phyloP scores from a whole-genome alignment of 2,329 filamentous ascomycete species.

The Colletotrichum cordylinicola region DNA sequence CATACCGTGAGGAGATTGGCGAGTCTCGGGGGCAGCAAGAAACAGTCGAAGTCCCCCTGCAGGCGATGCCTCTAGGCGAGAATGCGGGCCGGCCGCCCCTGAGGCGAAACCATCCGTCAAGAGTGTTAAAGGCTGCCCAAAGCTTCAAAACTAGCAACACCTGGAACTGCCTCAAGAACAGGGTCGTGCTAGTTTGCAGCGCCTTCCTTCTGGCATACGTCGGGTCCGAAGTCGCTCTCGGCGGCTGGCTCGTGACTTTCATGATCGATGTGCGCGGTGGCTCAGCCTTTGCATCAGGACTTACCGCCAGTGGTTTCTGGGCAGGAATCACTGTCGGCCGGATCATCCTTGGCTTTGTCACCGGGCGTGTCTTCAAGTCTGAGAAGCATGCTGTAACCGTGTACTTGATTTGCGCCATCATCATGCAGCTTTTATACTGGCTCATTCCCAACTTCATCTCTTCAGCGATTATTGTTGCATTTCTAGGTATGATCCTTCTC shows the following conservation, averaged over 20 bases:
- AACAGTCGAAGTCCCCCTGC: background rate
- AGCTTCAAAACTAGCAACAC: conserved; percentile 71
- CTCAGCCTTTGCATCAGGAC: conserved; percentile 71
- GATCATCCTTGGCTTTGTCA: conserved; percentile 77
- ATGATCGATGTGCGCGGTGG: conserved; percentile 79
- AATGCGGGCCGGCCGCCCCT: background rate
- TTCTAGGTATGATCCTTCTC: background rate
- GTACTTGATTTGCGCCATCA: background rate
- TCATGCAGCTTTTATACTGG: background rate
- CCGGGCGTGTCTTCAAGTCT: conserved; percentile 56
- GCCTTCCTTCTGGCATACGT: conserved; percentile 80
- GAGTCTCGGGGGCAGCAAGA: background rate
- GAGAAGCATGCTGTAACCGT: background rate
- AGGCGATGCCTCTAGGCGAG: background rate
- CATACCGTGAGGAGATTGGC: background rate
- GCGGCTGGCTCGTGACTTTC: conserved; percentile 82
- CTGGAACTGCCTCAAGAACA: conserved; percentile 54
- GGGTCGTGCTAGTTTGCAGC: conserved; percentile 70
- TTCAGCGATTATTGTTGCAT: background rate
- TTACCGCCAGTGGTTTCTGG: conserved; percentile 84
- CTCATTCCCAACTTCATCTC: background rate
- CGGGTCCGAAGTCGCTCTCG: conserved; percentile 76
- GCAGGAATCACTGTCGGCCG: conserved; percentile 79
- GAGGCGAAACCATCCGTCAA: background rate
- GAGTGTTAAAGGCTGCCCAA: conserved; percentile 4